Evolutionary conservation across 2,329 filamentous ascomycete genomes (phyloP).

Genomic region (Hymenoscyphus albidus): DNA sequence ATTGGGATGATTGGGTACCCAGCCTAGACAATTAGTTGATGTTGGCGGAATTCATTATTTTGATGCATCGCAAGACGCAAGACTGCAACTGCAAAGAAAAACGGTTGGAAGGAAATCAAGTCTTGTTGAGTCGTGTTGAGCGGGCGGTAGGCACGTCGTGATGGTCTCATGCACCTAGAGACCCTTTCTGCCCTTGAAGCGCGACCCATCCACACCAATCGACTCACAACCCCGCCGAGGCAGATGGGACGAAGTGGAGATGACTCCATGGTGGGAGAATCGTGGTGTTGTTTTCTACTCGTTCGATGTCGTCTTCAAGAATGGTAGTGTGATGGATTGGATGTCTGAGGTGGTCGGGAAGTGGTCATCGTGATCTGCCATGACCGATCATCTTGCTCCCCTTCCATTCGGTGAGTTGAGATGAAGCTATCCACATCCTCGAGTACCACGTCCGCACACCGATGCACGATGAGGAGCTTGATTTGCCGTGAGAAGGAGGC

Average conservation of each 20-base stretch:
- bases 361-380: background rate
- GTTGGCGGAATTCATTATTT: too few species aligned
- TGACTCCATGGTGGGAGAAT: background rate
- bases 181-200: constrained; percentile 7
- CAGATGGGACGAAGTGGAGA: background rate
- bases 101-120: background rate
- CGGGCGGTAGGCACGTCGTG: constrained; percentile 7
- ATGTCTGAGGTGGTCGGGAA: background rate
- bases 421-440: background rate
- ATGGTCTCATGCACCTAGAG: constrained; percentile 19
- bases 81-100: too few species aligned
- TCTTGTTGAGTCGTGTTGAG: background rate
- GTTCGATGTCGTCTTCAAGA: background rate
- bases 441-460: background rate
- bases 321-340: background rate
- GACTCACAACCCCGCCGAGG: constrained; percentile 10
- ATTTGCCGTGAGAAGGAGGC: background rate
- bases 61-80: background rate
- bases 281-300: background rate
- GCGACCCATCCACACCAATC: constrained; percentile 2
- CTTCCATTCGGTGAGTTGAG: background rate
- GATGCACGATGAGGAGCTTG: background rate
- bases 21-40: background rate
- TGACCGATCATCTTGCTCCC: background rate
- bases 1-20: background rate